Conservation (phyloP, 306 rosid species). For the Astragalus glycyphyllos region DNA sequence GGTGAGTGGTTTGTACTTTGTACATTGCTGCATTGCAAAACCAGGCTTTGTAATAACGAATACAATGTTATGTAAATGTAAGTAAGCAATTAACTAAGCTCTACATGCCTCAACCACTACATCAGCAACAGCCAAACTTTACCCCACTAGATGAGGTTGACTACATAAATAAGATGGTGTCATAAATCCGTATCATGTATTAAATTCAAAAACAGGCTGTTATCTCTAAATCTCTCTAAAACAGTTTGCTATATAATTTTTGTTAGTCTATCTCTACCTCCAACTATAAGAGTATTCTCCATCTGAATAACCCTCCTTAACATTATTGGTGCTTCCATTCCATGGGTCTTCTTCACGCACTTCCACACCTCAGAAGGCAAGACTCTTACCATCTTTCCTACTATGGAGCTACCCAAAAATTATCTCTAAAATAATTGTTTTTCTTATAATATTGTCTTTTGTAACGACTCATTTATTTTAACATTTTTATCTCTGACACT, state of each 20-base stretch:
- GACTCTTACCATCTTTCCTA: background rate
- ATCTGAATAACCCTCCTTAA: background rate
- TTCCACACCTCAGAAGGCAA: background rate
- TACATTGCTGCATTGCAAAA: constrained; percentile 29
- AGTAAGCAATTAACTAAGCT: constrained; percentile 28
- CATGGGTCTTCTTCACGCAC: constrained; percentile 3
- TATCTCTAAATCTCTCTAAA: background rate
- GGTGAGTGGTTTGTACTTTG: too few relatives aligned
- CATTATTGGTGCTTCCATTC: background rate
- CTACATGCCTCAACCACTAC: background rate
- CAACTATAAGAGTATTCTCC: background rate
- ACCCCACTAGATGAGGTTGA: background rate
- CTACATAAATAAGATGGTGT: background rate
- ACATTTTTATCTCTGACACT: background rate
- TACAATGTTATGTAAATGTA: too few relatives aligned
- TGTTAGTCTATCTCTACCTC: background rate
- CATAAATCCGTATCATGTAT: constrained; percentile 11
- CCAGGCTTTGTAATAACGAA: constrained; percentile 18
- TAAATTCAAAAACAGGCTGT: background rate
- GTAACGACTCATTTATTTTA: background rate
- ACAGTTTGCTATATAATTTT: background rate
- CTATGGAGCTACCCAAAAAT: constrained; percentile 1
- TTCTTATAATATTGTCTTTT: constrained; percentile 10
- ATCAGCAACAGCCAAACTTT: background rate
- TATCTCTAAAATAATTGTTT: background rate